Evolutionary conservation across 352 stramenopile species (phyloP).

Genomic region (Globisporangium canariense): DNA sequence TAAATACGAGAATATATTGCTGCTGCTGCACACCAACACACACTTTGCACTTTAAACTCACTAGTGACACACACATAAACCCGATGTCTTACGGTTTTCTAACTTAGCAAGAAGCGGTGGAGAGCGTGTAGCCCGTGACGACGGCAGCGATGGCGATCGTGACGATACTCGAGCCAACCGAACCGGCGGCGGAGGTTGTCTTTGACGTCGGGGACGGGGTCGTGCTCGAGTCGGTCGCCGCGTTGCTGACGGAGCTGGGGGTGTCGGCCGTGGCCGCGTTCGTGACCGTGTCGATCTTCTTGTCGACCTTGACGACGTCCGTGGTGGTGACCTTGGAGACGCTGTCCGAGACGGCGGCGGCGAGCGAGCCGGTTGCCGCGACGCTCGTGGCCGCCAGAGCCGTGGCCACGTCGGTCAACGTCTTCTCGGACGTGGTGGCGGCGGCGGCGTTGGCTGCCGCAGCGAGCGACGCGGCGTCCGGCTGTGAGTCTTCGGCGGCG

Average conservation of each 20-base stretch:
- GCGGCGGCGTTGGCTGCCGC: slow-evolving; percentile 16
- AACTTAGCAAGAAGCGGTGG: neutral
- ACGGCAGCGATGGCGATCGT: neutral
- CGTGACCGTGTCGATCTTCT: slow-evolving; percentile 4
- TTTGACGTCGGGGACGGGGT: neutral
- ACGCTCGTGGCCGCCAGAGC: slow-evolving; percentile 9
- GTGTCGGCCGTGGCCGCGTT: neutral
- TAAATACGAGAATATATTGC: slow-evolving; percentile 12
- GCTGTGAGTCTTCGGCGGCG: neutral
- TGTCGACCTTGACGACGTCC: slow-evolving; percentile 16
- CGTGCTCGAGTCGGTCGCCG: neutral
- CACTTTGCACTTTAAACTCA: neutral
- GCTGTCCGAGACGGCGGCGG: slow-evolving; percentile 19
- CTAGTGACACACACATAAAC: neutral
- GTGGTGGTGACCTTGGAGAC: slow-evolving; percentile 18
- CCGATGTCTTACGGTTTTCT: neutral
- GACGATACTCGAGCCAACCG: neutral
- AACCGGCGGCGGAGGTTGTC: neutral
- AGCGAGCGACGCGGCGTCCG: slow-evolving; percentile 12
- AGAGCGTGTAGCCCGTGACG: neutral
- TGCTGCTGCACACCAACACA: neutral
- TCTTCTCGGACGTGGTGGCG: slow-evolving; percentile 7
- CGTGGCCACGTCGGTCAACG: neutral
- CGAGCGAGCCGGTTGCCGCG: slow-evolving; percentile 7
- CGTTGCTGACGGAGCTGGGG: neutral